Conservation (phyloP, 1,139 yeast species). For the Scheffersomyces cryptocercus region DNA sequence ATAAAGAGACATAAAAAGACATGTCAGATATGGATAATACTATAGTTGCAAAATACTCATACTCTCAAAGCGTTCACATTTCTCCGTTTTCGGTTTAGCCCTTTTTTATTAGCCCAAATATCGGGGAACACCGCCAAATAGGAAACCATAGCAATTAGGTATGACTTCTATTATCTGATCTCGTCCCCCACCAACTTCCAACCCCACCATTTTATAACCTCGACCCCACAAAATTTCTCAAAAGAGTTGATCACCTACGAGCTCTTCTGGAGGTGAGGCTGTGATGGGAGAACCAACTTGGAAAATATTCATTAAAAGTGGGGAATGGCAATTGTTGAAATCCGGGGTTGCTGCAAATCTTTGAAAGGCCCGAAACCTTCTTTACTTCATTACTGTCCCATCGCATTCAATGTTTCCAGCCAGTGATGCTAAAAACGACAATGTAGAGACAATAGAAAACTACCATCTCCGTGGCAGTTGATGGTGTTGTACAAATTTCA, state of each 20-base stretch:
- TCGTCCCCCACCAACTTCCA: background rate
- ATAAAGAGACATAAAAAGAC: background rate
- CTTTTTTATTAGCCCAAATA: background rate
- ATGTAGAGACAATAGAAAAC: no score
- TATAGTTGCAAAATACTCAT: background rate
- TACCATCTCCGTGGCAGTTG: no score
- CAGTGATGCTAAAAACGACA: no score
- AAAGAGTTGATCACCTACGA: background rate
- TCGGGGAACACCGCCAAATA: background rate
- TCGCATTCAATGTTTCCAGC: background rate
- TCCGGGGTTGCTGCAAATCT: background rate
- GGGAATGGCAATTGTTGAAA: background rate
- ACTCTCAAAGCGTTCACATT: background rate
- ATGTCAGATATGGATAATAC: background rate
- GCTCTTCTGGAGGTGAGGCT: background rate
- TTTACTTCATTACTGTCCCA: background rate
- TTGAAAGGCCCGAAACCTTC: background rate
- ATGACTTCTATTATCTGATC: background rate
- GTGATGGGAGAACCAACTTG: background rate
- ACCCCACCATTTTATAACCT: conserved; percentile 1
- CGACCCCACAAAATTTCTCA: background rate
- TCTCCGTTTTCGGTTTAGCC: background rate
- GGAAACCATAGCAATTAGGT: background rate
- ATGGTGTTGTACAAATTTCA: no score
- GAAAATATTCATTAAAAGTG: background rate